These are phyloP conservation scores for Didymella arachidicola DNA, from an alignment of 2,329 filamentous ascomycete species.

Conservation along the genomic window DNA sequence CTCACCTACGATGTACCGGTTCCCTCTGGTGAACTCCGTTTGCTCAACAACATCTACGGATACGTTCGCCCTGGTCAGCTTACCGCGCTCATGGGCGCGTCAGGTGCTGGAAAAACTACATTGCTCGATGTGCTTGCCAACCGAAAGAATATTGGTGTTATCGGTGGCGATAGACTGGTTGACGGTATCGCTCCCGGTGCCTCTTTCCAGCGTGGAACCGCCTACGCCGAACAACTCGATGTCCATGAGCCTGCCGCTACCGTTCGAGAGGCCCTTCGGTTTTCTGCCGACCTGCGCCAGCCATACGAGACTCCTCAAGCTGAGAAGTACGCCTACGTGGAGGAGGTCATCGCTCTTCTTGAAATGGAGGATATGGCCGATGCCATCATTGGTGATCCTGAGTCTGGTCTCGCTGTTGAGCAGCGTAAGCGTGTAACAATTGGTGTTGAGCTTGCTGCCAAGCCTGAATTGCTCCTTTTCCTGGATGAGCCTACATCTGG, in stretches of 20 bases:
- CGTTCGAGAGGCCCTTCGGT: conserved; percentile 71
- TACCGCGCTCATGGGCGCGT: conserved; percentile 57
- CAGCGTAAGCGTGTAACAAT: conserved; percentile 72
- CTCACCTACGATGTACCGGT: conserved; percentile 75
- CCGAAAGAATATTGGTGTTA: conserved; percentile 70
- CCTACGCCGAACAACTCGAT: conserved; percentile 72
- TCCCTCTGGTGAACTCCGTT: conserved; percentile 59
- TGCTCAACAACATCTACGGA: conserved; percentile 64
- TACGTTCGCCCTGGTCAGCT: conserved; percentile 66
- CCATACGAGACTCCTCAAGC: conserved; percentile 63
- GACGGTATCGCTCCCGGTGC: conserved; percentile 66
- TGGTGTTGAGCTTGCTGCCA: conserved; percentile 66
- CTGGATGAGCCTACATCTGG: conserved; percentile 81
- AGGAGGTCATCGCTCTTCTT: conserved; percentile 69
- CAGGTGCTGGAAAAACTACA: conserved; percentile 84
- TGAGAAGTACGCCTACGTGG: conserved; percentile 72
- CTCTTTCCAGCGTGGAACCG: conserved; percentile 69
- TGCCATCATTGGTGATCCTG: conserved; percentile 69
- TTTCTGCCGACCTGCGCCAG: conserved; percentile 70
- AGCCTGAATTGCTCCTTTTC: conserved; percentile 78
- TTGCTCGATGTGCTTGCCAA: conserved; percentile 77
- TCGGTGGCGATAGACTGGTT: conserved; percentile 68
- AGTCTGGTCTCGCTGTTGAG: conserved; percentile 69
- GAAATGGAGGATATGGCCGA: conserved; percentile 72
- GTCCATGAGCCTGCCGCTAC: conserved; percentile 69